These are phyloP conservation scores for Cafeteria roenbergensis DNA, from an alignment of 108 stramenopile genomes.

Conservation along the genomic window DNA sequence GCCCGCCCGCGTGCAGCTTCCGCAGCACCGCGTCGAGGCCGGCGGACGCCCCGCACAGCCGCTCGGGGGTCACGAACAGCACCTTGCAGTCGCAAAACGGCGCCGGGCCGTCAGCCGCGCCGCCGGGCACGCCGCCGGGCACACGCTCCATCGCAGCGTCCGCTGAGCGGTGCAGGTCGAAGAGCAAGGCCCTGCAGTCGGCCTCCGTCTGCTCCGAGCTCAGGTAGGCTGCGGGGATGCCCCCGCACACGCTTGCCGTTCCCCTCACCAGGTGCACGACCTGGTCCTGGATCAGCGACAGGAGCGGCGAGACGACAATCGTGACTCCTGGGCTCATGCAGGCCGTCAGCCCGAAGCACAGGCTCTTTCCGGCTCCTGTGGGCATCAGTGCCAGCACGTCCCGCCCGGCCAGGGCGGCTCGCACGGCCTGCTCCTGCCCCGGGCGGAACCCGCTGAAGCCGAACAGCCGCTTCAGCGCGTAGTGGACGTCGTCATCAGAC, in stretches of 20 bases:
- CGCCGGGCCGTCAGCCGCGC: constrained; percentile 13
- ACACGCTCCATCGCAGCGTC: too few relatives aligned
- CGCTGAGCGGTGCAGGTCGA: neutral
- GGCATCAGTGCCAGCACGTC: constrained; percentile 97
- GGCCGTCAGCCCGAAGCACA: constrained; percentile 86
- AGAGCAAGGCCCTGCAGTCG: neutral
- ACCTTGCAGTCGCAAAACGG: constrained; percentile 49
- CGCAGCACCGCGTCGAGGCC: constrained; percentile 46
- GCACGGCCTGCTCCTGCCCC: constrained; percentile 25
- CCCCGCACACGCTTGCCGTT: neutral
- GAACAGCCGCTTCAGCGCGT: neutral
- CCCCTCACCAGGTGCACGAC: constrained; percentile 55
- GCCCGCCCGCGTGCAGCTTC: constrained; percentile 42
- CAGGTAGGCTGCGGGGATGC: constrained; percentile 1
- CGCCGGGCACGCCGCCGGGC: too few relatives aligned
- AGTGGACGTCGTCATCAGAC: neutral
- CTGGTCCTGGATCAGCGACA: constrained; percentile 95
- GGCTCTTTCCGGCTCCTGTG: constrained; percentile 86
- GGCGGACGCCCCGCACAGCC: constrained; percentile 36
- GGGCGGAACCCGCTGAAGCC: neutral
- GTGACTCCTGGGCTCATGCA: constrained; percentile 78
- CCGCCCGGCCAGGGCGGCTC: constrained; percentile 63
- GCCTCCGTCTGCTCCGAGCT: neutral
- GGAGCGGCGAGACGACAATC: constrained; percentile 82
- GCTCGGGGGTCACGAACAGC: constrained; percentile 83